A percentile compares a stretch with the other conserved stretches of the same genome.
Evolutionary conservation across 2,329 filamentous ascomycete species (phyloP).

Genomic region (Chaetomium strumarium): DNA sequence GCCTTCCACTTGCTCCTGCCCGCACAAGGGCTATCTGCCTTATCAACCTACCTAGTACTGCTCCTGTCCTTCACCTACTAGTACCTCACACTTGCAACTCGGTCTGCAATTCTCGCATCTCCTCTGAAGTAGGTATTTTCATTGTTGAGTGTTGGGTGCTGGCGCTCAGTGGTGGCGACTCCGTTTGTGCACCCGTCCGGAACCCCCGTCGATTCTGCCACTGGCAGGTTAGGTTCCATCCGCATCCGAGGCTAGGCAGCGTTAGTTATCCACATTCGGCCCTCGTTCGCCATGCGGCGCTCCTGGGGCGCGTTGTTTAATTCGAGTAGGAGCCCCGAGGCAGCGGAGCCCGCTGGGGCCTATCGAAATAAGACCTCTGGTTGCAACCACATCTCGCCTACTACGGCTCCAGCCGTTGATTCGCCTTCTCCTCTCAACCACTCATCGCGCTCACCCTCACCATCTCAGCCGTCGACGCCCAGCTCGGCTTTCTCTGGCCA

Average conservation of each 20-base stretch:
- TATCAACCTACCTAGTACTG: too few relatives aligned
- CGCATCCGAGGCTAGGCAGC: constrained; percentile 23
- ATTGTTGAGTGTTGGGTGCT: not conserved
- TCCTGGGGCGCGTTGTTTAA: constrained; percentile 21
- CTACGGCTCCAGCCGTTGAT: constrained; percentile 23
- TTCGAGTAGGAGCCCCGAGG: constrained; percentile 24
- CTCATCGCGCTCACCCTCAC: constrained; percentile 32
- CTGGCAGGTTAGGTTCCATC: constrained; percentile 7
- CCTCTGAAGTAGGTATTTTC: too few relatives aligned
- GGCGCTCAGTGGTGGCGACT: constrained; percentile 1
- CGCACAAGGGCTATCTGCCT: not conserved
- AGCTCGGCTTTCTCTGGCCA: constrained; percentile 30
- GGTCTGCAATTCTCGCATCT: too few relatives aligned
- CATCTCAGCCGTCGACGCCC: constrained; percentile 42
- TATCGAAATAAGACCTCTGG: constrained; percentile 29
- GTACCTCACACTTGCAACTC: too few relatives aligned
- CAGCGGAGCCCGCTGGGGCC: constrained; percentile 22
- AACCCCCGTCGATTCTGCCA: constrained; percentile 9
- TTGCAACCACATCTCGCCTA: constrained; percentile 32
- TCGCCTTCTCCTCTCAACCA: constrained; percentile 31
- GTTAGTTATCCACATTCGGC: constrained; percentile 23
- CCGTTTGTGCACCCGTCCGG: constrained; percentile 2
- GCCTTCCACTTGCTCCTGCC: too few relatives aligned
- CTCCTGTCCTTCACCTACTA: too few relatives aligned
- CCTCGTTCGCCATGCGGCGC: constrained; percentile 24